Percentiles rank a stretch among this genome's conserved stretches.
Evolutionary conservation across 225 moss, liverwort and hornwort species (phyloP).

Genomic region (Lunularia cruciata): DNA sequence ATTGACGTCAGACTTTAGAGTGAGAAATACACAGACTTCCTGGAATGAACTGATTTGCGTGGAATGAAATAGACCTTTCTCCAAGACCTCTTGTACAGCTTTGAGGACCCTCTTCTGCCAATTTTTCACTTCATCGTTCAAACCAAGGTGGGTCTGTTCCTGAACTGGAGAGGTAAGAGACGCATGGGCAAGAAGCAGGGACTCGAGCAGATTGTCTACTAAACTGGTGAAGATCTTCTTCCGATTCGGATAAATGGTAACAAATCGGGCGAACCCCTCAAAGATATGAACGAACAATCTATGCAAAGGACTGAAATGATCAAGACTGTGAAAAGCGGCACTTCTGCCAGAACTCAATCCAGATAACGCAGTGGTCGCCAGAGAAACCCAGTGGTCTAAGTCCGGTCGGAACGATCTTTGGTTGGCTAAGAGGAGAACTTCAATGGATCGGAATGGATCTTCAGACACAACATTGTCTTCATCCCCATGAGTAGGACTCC

Average conservation of each 20-base stretch:
- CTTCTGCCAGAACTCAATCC: constrained; percentile 31
- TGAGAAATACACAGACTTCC: constrained; percentile 63
- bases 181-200: constrained; percentile 49
- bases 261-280: constrained; percentile 73
- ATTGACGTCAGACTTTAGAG: constrained; percentile 21
- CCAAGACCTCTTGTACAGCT: constrained; percentile 62
- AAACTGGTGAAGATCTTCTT: constrained; percentile 67
- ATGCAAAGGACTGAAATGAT: not conserved
- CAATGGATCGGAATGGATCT: constrained; percentile 29
- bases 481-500: not conserved
- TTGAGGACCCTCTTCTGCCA: constrained; percentile 41
- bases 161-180: constrained; percentile 8
- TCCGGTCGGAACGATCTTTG: constrained; percentile 79
- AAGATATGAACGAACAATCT: constrained; percentile 44
- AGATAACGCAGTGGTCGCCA: constrained; percentile 54
- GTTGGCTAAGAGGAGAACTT: constrained; percentile 59
- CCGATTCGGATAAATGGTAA: constrained; percentile 69
- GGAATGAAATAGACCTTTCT: constrained; percentile 75
- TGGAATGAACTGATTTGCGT: constrained; percentile 74
- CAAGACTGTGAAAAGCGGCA: not conserved
- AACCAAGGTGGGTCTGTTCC: not conserved
- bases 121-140: constrained; percentile 5
- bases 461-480: constrained; percentile 19
- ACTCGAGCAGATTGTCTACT: constrained; percentile 64
- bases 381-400: constrained; percentile 78